Conservation (phyloP, 441 rosid genomes). For the Jatropha multifida region DNA sequence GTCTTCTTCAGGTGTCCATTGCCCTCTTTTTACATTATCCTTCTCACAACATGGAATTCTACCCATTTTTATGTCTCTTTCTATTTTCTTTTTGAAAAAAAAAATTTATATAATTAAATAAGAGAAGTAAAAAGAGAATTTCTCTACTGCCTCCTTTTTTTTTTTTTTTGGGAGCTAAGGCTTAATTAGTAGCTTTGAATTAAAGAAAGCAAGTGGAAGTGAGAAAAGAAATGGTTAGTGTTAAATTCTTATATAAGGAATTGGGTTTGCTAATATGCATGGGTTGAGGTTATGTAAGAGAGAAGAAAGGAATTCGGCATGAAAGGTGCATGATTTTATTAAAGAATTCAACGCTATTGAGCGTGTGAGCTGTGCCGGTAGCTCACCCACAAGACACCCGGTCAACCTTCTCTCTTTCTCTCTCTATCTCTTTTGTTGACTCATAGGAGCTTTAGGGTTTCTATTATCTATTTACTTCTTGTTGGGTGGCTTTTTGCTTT, state of each 20-base stretch:
- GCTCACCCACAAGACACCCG: conserved; percentile 89
- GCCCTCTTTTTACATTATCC: conserved; percentile 90
- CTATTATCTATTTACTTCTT: not conserved
- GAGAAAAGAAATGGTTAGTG: conserved; percentile 34
- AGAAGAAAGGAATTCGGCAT: conserved; percentile 22
- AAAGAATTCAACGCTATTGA: conserved; percentile 93
- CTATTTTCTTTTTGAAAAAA: not conserved
- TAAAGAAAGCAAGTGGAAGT: conserved; percentile 13
- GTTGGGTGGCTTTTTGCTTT: conserved; percentile 29
- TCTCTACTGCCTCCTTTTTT: conserved; percentile 1
- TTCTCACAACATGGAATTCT: conserved; percentile 93
- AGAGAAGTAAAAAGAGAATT: not conserved
- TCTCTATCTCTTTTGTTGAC: conserved; percentile 15
- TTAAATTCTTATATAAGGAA: conserved; percentile 32
- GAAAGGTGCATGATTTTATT: conserved; percentile 80
- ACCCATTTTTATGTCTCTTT: conserved; percentile 54
- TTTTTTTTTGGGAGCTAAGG: not conserved
- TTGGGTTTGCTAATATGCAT: conserved; percentile 17
- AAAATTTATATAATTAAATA: not conserved
- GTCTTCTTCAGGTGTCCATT: conserved; percentile 97
- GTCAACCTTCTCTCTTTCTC: conserved; percentile 49
- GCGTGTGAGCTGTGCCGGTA: conserved; percentile 85
- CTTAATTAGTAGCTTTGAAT: not conserved
- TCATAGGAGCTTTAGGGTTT: not conserved
- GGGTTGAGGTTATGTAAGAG: not conserved